A percentile compares a stretch with the other conserved stretches of the same genome.
Conservation (phyloP, 1,284 basidiomycete genomes). For the Meira nashicola region DNA sequence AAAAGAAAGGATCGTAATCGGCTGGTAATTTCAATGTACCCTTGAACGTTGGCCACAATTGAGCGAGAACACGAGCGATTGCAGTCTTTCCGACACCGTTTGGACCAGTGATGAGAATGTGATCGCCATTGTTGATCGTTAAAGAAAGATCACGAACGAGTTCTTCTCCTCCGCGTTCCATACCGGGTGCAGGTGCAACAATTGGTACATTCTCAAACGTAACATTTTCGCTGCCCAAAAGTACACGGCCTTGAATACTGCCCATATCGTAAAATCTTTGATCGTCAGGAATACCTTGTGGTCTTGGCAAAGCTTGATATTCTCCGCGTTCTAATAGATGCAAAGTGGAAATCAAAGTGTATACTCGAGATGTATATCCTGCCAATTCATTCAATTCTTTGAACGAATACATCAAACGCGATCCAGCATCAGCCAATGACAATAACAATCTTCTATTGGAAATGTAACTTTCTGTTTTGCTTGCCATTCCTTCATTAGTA, state of each 20-base stretch:
- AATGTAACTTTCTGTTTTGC: slow-evolving; percentile 72
- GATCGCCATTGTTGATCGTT: slow-evolving; percentile 71
- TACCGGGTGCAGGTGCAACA: slow-evolving; percentile 62
- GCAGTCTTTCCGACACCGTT: slow-evolving; percentile 79
- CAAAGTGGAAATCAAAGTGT: slow-evolving; percentile 77
- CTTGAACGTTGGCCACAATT: slow-evolving; percentile 68
- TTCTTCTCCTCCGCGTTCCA: slow-evolving; percentile 59
- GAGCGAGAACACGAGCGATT: slow-evolving; percentile 81
- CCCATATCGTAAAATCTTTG: slow-evolving; percentile 46
- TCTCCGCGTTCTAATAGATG: slow-evolving; percentile 58
- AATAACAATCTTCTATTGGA: slow-evolving; percentile 79
- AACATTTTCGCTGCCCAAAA: slow-evolving; percentile 23
- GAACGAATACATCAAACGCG: slow-evolving; percentile 83
- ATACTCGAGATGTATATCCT: slow-evolving; percentile 83
- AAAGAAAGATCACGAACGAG: slow-evolving; percentile 72
- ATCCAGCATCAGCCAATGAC: slow-evolving; percentile 89
- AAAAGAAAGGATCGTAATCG: slow-evolving; percentile 67
- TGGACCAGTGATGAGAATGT: slow-evolving; percentile 90
- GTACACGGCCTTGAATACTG: slow-evolving; percentile 53
- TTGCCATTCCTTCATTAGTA: slow-evolving; percentile 55
- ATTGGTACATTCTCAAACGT: slow-evolving; percentile 63
- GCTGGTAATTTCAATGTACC: slow-evolving; percentile 49
- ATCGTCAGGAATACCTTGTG: slow-evolving; percentile 31
- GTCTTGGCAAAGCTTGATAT: slow-evolving; percentile 45
- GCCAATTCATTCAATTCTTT: slow-evolving; percentile 81